Percentiles rank a stretch among this genome's conserved stretches.
Conservation (phyloP, 257 asterid species). For the Linderniella brevidens region DNA sequence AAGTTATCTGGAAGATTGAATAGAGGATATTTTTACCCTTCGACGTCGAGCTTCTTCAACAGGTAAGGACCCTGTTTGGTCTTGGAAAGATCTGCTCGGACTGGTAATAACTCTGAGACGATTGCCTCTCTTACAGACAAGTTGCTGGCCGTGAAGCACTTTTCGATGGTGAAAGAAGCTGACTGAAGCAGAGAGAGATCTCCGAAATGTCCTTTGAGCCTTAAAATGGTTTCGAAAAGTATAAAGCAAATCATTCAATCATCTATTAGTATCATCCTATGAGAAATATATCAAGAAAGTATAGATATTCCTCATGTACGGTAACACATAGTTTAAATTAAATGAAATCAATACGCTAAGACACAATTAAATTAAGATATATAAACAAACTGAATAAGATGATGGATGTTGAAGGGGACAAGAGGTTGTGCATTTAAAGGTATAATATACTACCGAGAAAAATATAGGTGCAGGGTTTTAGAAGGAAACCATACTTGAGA, state of each 20-base stretch:
- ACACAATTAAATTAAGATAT: too few relatives aligned
- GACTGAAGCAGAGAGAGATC: slow-evolving; percentile 68
- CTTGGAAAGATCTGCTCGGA: slow-evolving; percentile 59
- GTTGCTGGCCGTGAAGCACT: slow-evolving; percentile 61
- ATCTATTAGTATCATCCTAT: too few relatives aligned
- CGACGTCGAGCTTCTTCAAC: slow-evolving; percentile 75
- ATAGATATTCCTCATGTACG: too few relatives aligned
- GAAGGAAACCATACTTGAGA: slow-evolving; percentile 36
- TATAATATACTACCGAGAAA: too few relatives aligned
- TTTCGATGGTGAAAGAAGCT: slow-evolving; percentile 76
- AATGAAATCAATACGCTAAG: not conserved
- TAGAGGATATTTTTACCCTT: slow-evolving; percentile 41
- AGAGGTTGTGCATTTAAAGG: too few relatives aligned
- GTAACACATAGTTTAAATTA: too few relatives aligned
- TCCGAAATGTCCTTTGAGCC: slow-evolving; percentile 85
- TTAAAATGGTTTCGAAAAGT: slow-evolving; percentile 11
- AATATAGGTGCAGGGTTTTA: too few relatives aligned
- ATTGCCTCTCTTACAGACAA: slow-evolving; percentile 63
- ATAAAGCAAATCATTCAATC: not conserved
- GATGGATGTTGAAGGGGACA: too few relatives aligned
- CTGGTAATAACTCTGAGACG: slow-evolving; percentile 53
- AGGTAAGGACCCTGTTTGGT: slow-evolving; percentile 92
- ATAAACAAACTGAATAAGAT: too few relatives aligned
- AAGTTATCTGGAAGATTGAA: not conserved
- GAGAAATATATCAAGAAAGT: too few relatives aligned